Evolutionary conservation across 257 asterid species (phyloP).

Genomic region (Mentha longifolia): DNA sequence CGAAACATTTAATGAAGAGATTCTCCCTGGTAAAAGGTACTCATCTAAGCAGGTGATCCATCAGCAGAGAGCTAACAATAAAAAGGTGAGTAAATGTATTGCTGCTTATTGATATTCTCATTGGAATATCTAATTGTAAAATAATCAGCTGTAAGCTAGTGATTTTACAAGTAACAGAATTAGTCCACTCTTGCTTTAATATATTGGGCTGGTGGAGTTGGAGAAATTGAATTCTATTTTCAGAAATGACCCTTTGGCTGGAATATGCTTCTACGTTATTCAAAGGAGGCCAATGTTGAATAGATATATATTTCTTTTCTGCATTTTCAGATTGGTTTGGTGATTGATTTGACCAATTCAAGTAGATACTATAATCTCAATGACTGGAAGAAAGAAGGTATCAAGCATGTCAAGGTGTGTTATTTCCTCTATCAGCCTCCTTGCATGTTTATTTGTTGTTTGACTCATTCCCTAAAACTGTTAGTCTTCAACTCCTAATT

Average conservation of each 20-base stretch:
- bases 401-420: slow-evolving; percentile 92
- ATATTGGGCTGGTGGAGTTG: slow-evolving; percentile 11
- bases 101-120: not conserved
- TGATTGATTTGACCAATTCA: slow-evolving; percentile 97
- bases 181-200: slow-evolving; percentile 1
- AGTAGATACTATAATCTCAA: slow-evolving; percentile 70
- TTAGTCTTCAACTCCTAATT: slow-evolving; percentile 37
- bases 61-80: slow-evolving; percentile 72
- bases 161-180: not conserved
- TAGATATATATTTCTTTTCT: slow-evolving; percentile 33
- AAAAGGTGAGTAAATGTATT: slow-evolving; percentile 56
- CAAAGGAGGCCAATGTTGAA: slow-evolving; percentile 20
- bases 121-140: not conserved
- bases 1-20: slow-evolving; percentile 71
- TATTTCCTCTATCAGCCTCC: slow-evolving; percentile 29
- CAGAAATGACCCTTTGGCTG: not conserved
- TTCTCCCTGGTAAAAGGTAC: slow-evolving; percentile 92
- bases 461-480: slow-evolving; percentile 1
- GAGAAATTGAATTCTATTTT: slow-evolving; percentile 5
- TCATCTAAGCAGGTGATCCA: slow-evolving; percentile 87
- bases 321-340: slow-evolving; percentile 85
- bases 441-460: slow-evolving; percentile 20
- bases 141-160: slow-evolving; percentile 6
- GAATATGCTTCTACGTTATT: slow-evolving; percentile 16
- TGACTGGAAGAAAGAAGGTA: slow-evolving; percentile 82